phyloP scores from a whole-genome alignment of 192 early-diverging fungal genomes.

The Coemansia interrupta region DNA sequence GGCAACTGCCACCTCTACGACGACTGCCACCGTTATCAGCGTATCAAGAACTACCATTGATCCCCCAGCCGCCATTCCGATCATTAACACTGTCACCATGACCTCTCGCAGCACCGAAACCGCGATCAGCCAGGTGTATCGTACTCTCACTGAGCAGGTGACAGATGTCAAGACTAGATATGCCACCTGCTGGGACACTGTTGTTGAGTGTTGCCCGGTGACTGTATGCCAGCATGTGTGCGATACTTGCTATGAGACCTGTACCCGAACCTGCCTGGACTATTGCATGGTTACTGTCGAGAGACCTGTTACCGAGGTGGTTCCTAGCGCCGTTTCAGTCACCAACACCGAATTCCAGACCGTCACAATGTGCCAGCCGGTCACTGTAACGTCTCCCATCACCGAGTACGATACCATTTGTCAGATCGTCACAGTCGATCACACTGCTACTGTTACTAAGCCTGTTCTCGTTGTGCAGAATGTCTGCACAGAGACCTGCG shows the following conservation, averaged over 20 bases:
- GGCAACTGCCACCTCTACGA: constrained; percentile 20
- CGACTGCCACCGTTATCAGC: constrained; percentile 16
- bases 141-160: constrained; percentile 22
- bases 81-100: background rate
- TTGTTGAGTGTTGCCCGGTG: constrained; percentile 46
- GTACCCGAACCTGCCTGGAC: constrained; percentile 37
- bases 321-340: constrained; percentile 25
- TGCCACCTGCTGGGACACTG: constrained; percentile 32
- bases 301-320: constrained; percentile 24
- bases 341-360: constrained; percentile 33
- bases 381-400: constrained; percentile 33
- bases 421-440: constrained; percentile 46
- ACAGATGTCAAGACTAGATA: constrained; percentile 15
- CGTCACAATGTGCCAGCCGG: constrained; percentile 45
- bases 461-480: constrained; percentile 50
- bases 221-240: constrained; percentile 37
- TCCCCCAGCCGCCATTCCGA: background rate
- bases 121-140: constrained; percentile 14
- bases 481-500: constrained; percentile 33
- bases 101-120: constrained; percentile 10
- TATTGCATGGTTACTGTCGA: constrained; percentile 38
- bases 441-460: constrained; percentile 43
- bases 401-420: constrained; percentile 50
- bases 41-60: constrained; percentile 14
- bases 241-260: constrained; percentile 41